These are phyloP conservation scores for Daedaleopsis sinensis DNA, from an alignment of 768 basidiomycete genomes.

Conservation along the genomic window DNA sequence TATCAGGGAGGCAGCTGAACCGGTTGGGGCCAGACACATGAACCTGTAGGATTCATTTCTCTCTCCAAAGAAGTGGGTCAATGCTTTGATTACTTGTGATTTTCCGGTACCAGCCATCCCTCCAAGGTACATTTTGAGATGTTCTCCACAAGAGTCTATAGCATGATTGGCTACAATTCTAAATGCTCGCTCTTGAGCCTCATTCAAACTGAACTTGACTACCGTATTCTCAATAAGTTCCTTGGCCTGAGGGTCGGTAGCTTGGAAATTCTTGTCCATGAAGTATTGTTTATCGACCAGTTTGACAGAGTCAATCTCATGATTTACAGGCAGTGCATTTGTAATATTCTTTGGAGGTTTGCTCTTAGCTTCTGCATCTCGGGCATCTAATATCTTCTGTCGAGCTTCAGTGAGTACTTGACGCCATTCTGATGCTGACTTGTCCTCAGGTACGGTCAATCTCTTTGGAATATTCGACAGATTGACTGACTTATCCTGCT, in stretches of 20 bases:
- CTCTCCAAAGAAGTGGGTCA: slow-evolving; percentile 9
- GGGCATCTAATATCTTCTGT: not conserved
- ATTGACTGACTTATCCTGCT: not conserved
- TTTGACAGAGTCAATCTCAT: no score
- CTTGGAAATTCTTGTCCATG: no score
- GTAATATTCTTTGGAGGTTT: not conserved
- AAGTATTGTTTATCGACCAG: no score
- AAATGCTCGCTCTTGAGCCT: no score
- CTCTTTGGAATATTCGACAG: not conserved
- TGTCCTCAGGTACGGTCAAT: not conserved
- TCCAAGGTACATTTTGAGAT: no score
- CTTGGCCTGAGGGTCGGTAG: no score
- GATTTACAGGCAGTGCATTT: not conserved
- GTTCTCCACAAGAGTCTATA: no score
- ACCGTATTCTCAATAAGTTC: no score
- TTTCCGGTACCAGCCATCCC: no score
- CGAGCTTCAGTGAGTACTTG: not conserved
- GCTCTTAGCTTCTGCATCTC: not conserved
- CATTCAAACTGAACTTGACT: no score
- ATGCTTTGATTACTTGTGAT: slow-evolving; percentile 15
- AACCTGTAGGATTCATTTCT: not conserved
- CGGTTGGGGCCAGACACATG: slow-evolving; percentile 17
- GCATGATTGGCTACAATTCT: no score
- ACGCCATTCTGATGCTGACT: not conserved
- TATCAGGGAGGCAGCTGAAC: slow-evolving; percentile 19